These are phyloP conservation scores for Neurospora discreta DNA, from an alignment of 495 filamentous ascomycete species.

Conservation along the genomic window DNA sequence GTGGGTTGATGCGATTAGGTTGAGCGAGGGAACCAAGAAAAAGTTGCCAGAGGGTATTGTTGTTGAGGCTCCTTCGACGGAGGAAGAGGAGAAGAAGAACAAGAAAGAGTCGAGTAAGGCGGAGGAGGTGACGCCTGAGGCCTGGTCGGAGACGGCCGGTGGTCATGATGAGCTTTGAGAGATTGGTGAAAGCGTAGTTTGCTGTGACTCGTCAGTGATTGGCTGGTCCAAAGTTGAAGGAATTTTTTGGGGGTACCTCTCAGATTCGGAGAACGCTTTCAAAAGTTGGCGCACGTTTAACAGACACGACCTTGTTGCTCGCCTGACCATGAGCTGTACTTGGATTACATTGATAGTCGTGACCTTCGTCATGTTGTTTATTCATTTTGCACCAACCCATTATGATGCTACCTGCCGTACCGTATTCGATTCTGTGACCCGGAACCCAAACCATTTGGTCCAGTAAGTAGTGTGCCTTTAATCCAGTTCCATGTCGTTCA, in stretches of 20 bases:
- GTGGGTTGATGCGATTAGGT: conserved; percentile 79
- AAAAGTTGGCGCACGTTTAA: background rate
- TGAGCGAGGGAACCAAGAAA: conserved; percentile 75
- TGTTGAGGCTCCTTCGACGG: conserved; percentile 35
- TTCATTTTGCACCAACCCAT: background rate
- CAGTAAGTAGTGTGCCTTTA: conserved; percentile 8
- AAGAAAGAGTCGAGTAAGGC: too few species aligned
- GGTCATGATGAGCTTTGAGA: conserved; percentile 37
- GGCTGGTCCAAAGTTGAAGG: background rate
- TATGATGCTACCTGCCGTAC: background rate
- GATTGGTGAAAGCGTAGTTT: background rate
- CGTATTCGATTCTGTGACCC: background rate
- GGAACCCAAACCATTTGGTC: background rate
- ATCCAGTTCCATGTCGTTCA: conserved; percentile 35
- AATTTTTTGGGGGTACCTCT: background rate
- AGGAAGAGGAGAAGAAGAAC: conserved; percentile 21
- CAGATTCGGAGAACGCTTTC: background rate
- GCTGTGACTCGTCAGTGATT: background rate
- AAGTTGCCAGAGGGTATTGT: conserved; percentile 69
- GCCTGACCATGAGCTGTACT: background rate
- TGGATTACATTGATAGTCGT: background rate
- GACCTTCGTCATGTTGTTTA: background rate
- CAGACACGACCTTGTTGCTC: background rate
- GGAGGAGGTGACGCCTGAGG: conserved; percentile 7
- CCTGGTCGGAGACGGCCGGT: conserved; percentile 12